Base-by-base conservation (phyloP, 257 asterid genomes). In the Hygrophila difformis region DNA sequence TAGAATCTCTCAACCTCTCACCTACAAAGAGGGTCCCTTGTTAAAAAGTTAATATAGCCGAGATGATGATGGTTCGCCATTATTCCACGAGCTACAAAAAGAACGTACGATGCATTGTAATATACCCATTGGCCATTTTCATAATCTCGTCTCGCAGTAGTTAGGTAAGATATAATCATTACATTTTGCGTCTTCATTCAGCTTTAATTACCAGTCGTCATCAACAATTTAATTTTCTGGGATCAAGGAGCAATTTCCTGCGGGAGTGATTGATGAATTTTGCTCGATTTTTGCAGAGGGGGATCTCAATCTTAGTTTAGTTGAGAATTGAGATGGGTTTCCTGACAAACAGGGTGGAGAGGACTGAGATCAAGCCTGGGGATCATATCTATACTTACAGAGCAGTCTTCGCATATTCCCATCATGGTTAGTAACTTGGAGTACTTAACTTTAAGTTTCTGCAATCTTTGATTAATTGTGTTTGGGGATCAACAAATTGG, bases 341-440 rank as follows among this genome's bases (percentile, higher is more conserved):
- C 66, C 68, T 85, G 40, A 58, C 87, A 47, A 85, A 85, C 72
- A 76, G 89, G 66, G 94, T 77, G 62, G 84, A 73, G 55, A 64
- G 74, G 52, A 67, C 60, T 57, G 75, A 74, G 63, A 75, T 86
- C 62, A 82, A 68, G 50, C 61, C 93, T 20, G 95, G 94, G 35
- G 97, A 78, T 64, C 95, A 80, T 52, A 75, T 87, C 74, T 87
- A 83, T 55, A 83, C 91, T 61, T 87, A 87, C 65, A 69, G 94
- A 69, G 97, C 89, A 6, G 70, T 81, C 49, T 83, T 87, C 60
- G 93, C 84, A 40, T 79, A 80, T 52, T 79, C 94, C 48, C 97
- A 79, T 67, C 94, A 84, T 50, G 97, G 95, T 84, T 55, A 55
- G 11, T 28, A 31, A 19, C 17, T 16, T 40, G 12, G 4, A 20